Conservation (phyloP, 75 land plant genomes). For the Chamaecyparis obtusa region DNA sequence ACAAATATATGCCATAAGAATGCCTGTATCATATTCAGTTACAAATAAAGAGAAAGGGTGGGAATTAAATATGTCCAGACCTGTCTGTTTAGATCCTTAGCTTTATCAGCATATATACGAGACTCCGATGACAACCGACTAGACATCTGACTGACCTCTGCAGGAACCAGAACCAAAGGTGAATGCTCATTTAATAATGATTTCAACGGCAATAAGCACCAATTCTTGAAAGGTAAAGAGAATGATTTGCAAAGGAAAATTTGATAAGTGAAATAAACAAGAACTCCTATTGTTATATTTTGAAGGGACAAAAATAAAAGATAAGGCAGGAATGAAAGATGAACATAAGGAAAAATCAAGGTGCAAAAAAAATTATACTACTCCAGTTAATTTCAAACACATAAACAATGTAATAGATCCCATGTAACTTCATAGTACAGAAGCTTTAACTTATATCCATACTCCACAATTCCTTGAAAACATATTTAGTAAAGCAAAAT, state of each 20-base stretch:
- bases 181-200: neutral
- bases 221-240: neutral
- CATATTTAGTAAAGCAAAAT: neutral
- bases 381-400: neutral
- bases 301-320: neutral
- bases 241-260: neutral
- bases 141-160: conserved; percentile 99
- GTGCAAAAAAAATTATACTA: neutral
- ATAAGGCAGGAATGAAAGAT: neutral
- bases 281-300: neutral
- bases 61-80: conserved; percentile 34
- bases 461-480: neutral
- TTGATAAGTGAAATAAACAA: neutral
- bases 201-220: neutral
- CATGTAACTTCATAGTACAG: neutral
- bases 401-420: neutral
- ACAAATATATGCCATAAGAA: neutral
- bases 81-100: conserved; percentile 92
- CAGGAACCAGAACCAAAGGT: conserved; percentile 16
- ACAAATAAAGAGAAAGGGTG: neutral
- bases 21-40: neutral
- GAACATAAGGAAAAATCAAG: neutral
- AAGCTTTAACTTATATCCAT: neutral
- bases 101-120: conserved; percentile 89
- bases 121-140: conserved; percentile 91